Evolutionary conservation across 176 grass and related monocot genomes (phyloP).

Genomic region (Metroxylon sagu): DNA sequence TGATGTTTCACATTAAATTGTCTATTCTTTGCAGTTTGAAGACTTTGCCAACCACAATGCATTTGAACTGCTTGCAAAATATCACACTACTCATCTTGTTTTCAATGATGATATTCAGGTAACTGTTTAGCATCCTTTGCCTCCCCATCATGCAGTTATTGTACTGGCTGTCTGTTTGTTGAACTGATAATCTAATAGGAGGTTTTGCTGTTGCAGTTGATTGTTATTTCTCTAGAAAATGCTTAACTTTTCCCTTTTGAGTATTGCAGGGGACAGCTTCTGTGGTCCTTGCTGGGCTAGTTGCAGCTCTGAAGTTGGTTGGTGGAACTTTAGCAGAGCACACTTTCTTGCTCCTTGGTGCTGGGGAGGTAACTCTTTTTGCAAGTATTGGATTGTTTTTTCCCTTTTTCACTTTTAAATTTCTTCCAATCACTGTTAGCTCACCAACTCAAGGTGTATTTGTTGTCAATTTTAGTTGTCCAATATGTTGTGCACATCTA

Average conservation of each 20-base stretch:
- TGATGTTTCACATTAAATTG: neutral
- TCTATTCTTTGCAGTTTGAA: conserved; percentile 49
- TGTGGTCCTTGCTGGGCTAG: conserved; percentile 72
- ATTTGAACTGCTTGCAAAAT: conserved; percentile 77
- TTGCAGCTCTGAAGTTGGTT: conserved; percentile 61
- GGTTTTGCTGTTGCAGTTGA: too few species aligned
- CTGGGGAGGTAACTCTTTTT: conserved; percentile 57
- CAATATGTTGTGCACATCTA: too few species aligned
- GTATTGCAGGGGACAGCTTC: conserved; percentile 67
- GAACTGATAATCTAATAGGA: too few species aligned
- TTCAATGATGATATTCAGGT: conserved; percentile 99
- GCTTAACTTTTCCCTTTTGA: conserved; percentile 7
- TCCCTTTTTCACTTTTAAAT: neutral
- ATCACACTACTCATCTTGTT: conserved; percentile 67
- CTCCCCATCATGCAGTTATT: too few species aligned
- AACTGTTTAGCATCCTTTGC: neutral
- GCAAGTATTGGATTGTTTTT: neutral
- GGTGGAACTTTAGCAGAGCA: conserved; percentile 60
- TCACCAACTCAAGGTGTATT: neutral
- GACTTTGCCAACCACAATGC: conserved; percentile 94
- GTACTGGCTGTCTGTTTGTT: too few species aligned
- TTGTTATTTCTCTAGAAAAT: neutral
- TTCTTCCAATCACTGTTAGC: neutral
- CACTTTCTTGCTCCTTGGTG: conserved; percentile 88
- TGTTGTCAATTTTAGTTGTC: neutral